Base-by-base conservation (phyloP, 306 rosid species). In the Quercus wislizeni region DNA sequence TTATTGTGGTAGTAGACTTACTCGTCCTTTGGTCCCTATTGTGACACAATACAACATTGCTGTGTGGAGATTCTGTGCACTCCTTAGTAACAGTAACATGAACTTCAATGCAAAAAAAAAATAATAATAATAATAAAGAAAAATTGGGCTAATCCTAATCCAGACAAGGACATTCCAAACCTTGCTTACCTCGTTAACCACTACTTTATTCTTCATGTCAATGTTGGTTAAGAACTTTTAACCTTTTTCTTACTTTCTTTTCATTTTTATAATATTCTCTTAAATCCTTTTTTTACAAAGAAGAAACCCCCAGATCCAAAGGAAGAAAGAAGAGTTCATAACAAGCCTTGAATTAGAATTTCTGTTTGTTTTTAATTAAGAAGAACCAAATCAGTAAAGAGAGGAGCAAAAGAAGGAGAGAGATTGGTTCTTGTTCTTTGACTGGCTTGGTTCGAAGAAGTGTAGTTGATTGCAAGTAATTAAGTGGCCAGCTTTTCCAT, bases 161-260 rank as follows among this genome's bases (percentile, higher is more conserved):
- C 46, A 80, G 79, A 67, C 79, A 77, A 72, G 80, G 71, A 85
- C 85, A 78, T 79, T 87, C 83, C 64, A 74, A 78, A 79, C 75
- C 82, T 83, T 73, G 77, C 82, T 83, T 73, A 74, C 79, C 86
- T 83, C 64, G 85, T 75, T 67, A 83, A 69, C 78, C 83, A 71
- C 78, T 82, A 52, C 86, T 85, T 88, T 83, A 85, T 86, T 82
- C 85, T 55, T 78, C 80, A 11, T 74, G 64, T 83, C 78, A 83
- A 83, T 77, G 80, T 68, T 79, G 30, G 51, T 75, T 19, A 77
- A 72, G 2, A 78, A 56, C 65, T 69, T n/a, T 23, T 73, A 64
- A 74, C 75, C 64, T 80, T 79, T 76, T 17, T 14, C 62, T 14
- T 55, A 64, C 20, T 10, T 69, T 55, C 62, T 65, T 46, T 71